Base-by-base conservation (phyloP, 1,284 basidiomycete species). In the Golubevia sp. region DNA sequence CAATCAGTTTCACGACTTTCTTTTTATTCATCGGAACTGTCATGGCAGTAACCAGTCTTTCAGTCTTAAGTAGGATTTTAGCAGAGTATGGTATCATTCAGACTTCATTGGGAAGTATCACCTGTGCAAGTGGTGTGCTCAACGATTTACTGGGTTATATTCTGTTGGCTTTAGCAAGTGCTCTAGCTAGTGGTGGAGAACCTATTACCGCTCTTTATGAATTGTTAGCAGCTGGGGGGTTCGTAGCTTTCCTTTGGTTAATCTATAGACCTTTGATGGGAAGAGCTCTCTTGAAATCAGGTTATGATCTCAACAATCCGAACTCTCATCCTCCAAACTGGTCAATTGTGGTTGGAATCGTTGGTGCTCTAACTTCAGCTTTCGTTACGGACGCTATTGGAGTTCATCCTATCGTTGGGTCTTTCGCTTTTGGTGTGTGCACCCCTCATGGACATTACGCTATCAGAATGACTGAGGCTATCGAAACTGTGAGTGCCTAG, bases 11-110 rank as follows among this genome's bases (percentile, higher is more conserved):
- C 51, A 70, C 72, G 34, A 72, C 72, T 48, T 74, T 76, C 52
- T 70, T 76, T 58, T 66, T 74, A 60, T 76, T 76, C 52, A 71
- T 76, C 11, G 74, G 64, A 55, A 76, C 74, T 6, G 68, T 71
- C 38, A 76, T 76, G 74, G 70, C 73, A 13, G 74, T 76, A 24
- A 75, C 74, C 11, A n/a, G 11, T 13, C 18, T 44, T 13, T 44
- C 38, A 44, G 70, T 74, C 2, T 64, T 74, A 15, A 67, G 63
- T 0, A 59, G 72, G 11, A 67, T 74, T 64, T 62, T 72, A 64
- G 67, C 72, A 52, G 72, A 74, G 62, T 67, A 72, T 64, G 55
- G 65, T 50, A 67, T 74, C 48, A 55, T 74, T 15, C 66, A 60
- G 60, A 72, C 72, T 23, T 49, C 62, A 1, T 61, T 74, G 2